Evolutionary conservation across 2,329 filamentous ascomycete species (phyloP).

Genomic region (Venturia pyrina): DNA sequence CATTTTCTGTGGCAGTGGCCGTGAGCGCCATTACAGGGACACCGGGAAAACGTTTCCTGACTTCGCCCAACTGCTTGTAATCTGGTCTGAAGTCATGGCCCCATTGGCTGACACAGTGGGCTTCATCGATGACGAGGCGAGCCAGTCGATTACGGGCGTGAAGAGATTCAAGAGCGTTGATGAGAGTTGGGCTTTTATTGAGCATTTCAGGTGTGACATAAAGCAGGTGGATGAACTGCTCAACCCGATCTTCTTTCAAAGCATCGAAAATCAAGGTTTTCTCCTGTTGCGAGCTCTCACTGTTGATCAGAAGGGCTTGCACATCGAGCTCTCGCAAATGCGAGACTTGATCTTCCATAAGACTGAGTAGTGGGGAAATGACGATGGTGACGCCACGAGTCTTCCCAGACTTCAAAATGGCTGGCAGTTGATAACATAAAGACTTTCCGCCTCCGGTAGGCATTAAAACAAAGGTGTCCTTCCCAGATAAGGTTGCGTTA

Average conservation of each 20-base stretch:
- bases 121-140: constrained; percentile 91
- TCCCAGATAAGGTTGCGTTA: constrained; percentile 77
- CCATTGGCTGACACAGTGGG: constrained; percentile 99
- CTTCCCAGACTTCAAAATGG: constrained; percentile 68
- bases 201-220: constrained; percentile 98
- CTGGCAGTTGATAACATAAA: constrained; percentile 89
- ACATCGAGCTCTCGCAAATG: constrained; percentile 69
- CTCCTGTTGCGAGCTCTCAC: constrained; percentile 56
- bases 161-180: constrained; percentile 55
- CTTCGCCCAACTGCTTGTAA: constrained; percentile 74
- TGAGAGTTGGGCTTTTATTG: constrained; percentile 64
- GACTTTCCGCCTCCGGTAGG: constrained; percentile 96
- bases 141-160: constrained; percentile 65
- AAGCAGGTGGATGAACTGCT: constrained; percentile 72
- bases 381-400: constrained; percentile 86
- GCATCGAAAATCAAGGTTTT: constrained; percentile 56
- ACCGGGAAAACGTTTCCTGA: constrained; percentile 61
- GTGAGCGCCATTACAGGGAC: constrained; percentile 93
- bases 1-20: constrained; percentile 87
- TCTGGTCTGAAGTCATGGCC: constrained; percentile 96
- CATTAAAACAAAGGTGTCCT: constrained; percentile 94
- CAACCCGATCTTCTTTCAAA: constrained; percentile 54
- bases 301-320: constrained; percentile 71
- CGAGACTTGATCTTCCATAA: constrained; percentile 95
- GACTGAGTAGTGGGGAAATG: constrained; percentile 83